Percentiles rank a stretch among this genome's conserved stretches.
These are phyloP conservation scores for Aquilaria sinensis DNA, from an alignment of 345 rosid genomes.

Conservation along the genomic window DNA sequence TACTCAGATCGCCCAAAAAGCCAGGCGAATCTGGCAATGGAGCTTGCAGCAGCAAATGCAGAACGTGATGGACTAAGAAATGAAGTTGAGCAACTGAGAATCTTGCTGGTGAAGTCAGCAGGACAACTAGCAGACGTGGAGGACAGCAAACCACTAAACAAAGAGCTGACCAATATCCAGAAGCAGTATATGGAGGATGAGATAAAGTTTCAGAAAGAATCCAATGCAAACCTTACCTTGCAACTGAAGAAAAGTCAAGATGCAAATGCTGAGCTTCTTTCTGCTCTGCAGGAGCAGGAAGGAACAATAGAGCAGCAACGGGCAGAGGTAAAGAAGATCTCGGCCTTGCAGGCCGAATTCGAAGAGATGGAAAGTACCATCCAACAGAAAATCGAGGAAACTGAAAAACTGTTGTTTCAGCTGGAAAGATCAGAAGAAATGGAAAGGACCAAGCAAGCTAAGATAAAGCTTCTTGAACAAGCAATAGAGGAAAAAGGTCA, in stretches of 20 bases:
- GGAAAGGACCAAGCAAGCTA: slow-evolving; percentile 26
- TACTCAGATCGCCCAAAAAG: slow-evolving; percentile 36
- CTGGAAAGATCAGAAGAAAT: slow-evolving; percentile 28
- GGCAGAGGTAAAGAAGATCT: slow-evolving; percentile 29
- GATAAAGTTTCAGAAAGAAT: slow-evolving; percentile 36
- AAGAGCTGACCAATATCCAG: slow-evolving; percentile 8
- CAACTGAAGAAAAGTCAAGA: slow-evolving; percentile 58
- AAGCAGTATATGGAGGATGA: slow-evolving; percentile 43
- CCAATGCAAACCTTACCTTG: slow-evolving; percentile 32
- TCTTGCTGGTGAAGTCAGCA: slow-evolving; percentile 20
- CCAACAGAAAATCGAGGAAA: slow-evolving; percentile 19
- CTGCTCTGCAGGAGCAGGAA: slow-evolving; percentile 55
- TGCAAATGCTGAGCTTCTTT: slow-evolving; percentile 52
- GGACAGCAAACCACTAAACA: slow-evolving; percentile 19
- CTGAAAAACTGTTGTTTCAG: slow-evolving; percentile 18
- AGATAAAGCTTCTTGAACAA: slow-evolving; percentile 29
- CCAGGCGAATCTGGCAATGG: slow-evolving; percentile 27
- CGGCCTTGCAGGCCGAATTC: slow-evolving; percentile 19
- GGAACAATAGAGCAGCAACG: slow-evolving; percentile 44
- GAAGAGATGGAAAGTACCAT: slow-evolving; percentile 25
- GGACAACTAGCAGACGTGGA: slow-evolving; percentile 16
- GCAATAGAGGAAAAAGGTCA: slow-evolving; percentile 17
- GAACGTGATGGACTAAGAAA: slow-evolving; percentile 39
- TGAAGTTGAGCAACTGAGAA: slow-evolving; percentile 38
- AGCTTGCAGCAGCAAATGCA: slow-evolving; percentile 34